Evolutionary conservation across 1,139 yeast genomes (phyloP).

Genomic region (Geotrichum candidum): DNA sequence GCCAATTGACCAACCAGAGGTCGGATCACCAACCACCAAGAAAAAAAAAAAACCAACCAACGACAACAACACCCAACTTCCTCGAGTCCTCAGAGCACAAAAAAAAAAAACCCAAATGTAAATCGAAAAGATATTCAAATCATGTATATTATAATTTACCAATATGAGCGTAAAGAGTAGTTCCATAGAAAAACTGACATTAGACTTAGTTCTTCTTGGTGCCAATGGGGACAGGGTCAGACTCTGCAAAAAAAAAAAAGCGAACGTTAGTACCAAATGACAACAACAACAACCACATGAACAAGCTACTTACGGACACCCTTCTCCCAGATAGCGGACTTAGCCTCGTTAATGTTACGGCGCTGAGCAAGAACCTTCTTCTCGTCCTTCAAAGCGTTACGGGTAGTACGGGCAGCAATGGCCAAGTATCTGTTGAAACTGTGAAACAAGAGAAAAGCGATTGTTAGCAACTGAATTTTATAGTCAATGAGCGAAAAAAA

Average conservation of each 20-base stretch:
- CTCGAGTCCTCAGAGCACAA: not conserved
- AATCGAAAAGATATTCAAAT: not conserved
- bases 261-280: not conserved
- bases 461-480: not conserved
- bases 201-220: conserved; percentile 18
- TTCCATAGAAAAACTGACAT: not conserved
- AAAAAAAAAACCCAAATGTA: not conserved
- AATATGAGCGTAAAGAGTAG: conserved; percentile 1
- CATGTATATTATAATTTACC: not conserved
- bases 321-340: conserved; percentile 63
- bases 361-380: conserved; percentile 67
- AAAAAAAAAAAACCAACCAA: not conserved
- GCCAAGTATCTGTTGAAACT: conserved; percentile 85
- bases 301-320: conserved; percentile 46
- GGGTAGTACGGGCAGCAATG: conserved; percentile 83
- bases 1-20: not conserved
- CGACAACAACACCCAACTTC: not conserved
- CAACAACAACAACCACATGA: not conserved
- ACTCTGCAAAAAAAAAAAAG: conserved; percentile 21
- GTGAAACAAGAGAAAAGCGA: not conserved
- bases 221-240: conserved; percentile 23
- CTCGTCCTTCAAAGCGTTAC: conserved; percentile 86
- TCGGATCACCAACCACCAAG: not conserved
- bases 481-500: not conserved
- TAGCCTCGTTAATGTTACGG: conserved; percentile 73